Conservation (phyloP, 352 stramenopile species). For the Thraustotheca clavata region DNA sequence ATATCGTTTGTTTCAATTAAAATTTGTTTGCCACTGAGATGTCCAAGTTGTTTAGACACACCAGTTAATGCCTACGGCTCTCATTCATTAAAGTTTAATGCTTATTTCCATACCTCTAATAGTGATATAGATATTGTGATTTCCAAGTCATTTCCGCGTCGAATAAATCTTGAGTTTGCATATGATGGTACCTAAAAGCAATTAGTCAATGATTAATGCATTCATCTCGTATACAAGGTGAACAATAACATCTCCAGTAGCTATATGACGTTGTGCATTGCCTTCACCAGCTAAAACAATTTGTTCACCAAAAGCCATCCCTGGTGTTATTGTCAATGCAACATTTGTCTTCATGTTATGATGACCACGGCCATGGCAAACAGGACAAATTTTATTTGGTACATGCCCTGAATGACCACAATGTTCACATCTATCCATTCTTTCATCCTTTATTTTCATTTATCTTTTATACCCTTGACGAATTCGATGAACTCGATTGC, state of each 20-base stretch:
- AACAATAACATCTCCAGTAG: slow-evolving; percentile 29
- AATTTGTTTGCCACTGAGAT: background rate
- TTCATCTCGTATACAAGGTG: slow-evolving; percentile 29
- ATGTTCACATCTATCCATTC: slow-evolving; percentile 26
- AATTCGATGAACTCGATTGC: background rate
- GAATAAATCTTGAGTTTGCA: background rate
- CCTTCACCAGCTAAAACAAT: slow-evolving; percentile 25
- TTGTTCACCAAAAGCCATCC: slow-evolving; percentile 32
- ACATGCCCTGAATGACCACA: slow-evolving; percentile 33
- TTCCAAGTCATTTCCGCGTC: background rate
- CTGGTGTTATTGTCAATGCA: slow-evolving; percentile 25
- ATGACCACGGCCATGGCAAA: slow-evolving; percentile 29
- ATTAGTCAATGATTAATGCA: background rate
- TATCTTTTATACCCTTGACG: background rate
- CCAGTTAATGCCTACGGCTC: background rate
- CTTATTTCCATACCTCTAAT: background rate
- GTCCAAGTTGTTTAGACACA: background rate
- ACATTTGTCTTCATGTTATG: slow-evolving; percentile 25
- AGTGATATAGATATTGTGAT: background rate
- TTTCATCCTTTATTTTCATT: background rate
- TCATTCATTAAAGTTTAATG: background rate
- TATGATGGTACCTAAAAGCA: background rate
- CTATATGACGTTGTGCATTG: slow-evolving; percentile 22
- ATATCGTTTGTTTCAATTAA: background rate
- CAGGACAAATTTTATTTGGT: slow-evolving; percentile 30